Evolutionary conservation across 495 filamentous ascomycete species (phyloP).

Genomic region (Penicillium flavigenum): DNA sequence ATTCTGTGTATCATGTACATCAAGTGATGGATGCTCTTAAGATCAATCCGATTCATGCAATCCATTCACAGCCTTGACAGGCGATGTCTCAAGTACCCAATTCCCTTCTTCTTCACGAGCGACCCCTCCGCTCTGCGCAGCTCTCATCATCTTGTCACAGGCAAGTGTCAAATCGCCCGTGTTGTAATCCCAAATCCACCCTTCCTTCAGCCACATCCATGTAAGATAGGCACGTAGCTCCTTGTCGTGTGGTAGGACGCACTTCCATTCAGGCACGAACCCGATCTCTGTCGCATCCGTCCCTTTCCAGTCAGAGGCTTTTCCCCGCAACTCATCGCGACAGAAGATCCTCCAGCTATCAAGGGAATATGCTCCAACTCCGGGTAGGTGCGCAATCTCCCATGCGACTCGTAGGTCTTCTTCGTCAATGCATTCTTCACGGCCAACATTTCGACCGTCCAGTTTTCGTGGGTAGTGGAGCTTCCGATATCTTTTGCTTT

Average conservation of each 20-base stretch:
- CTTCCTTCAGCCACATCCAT: slow-evolving; percentile 91
- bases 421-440: slow-evolving; percentile 48
- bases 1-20: slow-evolving; percentile 4
- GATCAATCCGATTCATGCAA: slow-evolving; percentile 22
- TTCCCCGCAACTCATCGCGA: slow-evolving; percentile 68
- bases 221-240: slow-evolving; percentile 81
- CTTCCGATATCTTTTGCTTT: slow-evolving; percentile 60
- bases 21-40: neutral
- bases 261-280: slow-evolving; percentile 75
- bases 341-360: slow-evolving; percentile 97
- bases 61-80: slow-evolving; percentile 35
- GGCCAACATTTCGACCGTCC: slow-evolving; percentile 56
- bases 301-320: slow-evolving; percentile 62
- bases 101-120: slow-evolving; percentile 60
- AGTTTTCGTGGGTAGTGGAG: slow-evolving; percentile 63
- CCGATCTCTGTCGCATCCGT: slow-evolving; percentile 22
- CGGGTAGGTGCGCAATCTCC: slow-evolving; percentile 85
- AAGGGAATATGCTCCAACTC: slow-evolving; percentile 79
- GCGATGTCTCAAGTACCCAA: slow-evolving; percentile 44
- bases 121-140: slow-evolving; percentile 59
- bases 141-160: slow-evolving; percentile 53
- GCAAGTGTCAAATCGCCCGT: slow-evolving; percentile 64
- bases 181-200: slow-evolving; percentile 74
- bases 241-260: slow-evolving; percentile 82
- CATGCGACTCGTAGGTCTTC: slow-evolving; percentile 56